Evolutionary conservation across 148 eudicot species (phyloP).

Genomic region (Chenopodium formosanum): DNA sequence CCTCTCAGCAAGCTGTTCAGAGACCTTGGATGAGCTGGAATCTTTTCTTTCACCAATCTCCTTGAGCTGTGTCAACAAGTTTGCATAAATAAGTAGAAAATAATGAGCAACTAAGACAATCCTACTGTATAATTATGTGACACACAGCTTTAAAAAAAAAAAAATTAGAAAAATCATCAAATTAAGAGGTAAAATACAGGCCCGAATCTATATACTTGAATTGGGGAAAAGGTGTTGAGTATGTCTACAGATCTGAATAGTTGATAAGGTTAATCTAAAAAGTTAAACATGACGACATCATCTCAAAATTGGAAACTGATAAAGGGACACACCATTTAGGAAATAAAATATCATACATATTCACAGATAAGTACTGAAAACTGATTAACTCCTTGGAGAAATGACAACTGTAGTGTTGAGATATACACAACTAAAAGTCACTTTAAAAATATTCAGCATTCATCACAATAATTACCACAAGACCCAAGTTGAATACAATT

Average conservation of each 20-base stretch:
- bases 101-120: background rate
- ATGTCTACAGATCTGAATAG: background rate
- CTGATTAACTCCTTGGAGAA: no score
- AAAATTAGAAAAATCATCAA: background rate
- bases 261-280: background rate
- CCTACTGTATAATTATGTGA: background rate
- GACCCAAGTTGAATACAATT: no score
- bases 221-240: background rate
- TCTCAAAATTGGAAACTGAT: background rate
- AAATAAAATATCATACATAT: background rate
- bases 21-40: constrained; percentile 38
- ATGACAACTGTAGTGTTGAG: no score
- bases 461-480: no score
- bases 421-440: no score
- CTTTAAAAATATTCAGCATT: no score
- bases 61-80: constrained; percentile 54
- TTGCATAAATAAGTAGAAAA: background rate
- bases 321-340: background rate
- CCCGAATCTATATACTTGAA: background rate
- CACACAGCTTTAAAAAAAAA: background rate
- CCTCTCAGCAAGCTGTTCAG: constrained; percentile 62
- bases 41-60: constrained; percentile 65
- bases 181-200: background rate
- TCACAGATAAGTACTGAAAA: no score
- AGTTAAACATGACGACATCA: background rate